Base-by-base conservation (phyloP, 140 eudicot species). In the Bidens hawaiensis region DNA sequence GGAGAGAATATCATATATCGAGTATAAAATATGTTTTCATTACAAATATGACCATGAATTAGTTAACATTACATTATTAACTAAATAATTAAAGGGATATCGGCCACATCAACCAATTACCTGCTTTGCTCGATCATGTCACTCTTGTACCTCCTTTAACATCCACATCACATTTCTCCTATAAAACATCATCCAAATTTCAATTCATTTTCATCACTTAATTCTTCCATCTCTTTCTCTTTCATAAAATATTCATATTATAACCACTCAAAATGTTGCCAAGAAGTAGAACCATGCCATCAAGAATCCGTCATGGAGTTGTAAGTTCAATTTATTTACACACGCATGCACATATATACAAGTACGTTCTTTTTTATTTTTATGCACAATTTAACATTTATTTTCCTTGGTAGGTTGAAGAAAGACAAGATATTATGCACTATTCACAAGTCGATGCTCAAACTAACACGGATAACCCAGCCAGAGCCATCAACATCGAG, bases 211-310 rank as follows among this genome's bases (percentile, higher is more conserved):
- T 67, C 60, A 68, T 28, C 48, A n/a, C n/a, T n/a, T n/a, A n/a
- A 34, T 18, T 8, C 36, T 47, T 48, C 61, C 34, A 43, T 67
- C 51, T 36, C 69, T 41, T 21, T 40, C 62, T 42, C 40, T 16
- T 36, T 5, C 31, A 50, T 14, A 30, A 8, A 33, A 27, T 27
- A 34, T 17, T 14, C 40, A 74, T 10, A 18, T 45, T 31, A 30
- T 31, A 53, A 40, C 47, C 47, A 43, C 68, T 63, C 64, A 64
- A 30, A 54, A 82, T 82, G 84, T 57, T 82, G 79, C 84, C 88
- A 55, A 82, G 88, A 67, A 82, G 88, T 71, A 67, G 88, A 82
- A 82, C 88, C 45, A 69, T 82, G 61, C 88, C 88, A 19, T 78
- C 88, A 26, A 78, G 88, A 73, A 78, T 82, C 62, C 70, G 72